Evolutionary conservation across 768 basidiomycete species (phyloP), one percentile per base, ranked within the genome.

Genomic region (Amanita fuliginea): DNA sequence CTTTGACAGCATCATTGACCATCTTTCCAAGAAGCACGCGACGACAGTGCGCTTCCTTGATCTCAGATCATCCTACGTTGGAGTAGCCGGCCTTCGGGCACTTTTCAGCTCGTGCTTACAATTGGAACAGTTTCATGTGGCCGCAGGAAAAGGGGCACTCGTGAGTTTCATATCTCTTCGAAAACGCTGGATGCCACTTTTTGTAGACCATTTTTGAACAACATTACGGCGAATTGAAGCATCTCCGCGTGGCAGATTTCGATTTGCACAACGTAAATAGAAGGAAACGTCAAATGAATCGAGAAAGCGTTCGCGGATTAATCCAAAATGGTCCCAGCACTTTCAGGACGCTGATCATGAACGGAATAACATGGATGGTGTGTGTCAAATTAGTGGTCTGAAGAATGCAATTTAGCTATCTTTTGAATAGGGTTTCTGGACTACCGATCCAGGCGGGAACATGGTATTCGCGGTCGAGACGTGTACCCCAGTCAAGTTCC

Each of bases 1-100:
- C 19, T 67, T 67, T 49, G 68, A 68, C 40, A 60, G 64, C 11
- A 60, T 77, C 2, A 47, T 69, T 3, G 63, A 66, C n/a, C 70
- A 74, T 53, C 51, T 75, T n/a, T 53, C 60, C 10, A 43, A 46
- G 43, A 63, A 60, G 32, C 71, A 73, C 47, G 34, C 56, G 1
- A 28, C n/a, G 3, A 65, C 61, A 0, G 53, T 76, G 6, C 60
- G 61, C 14, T 50, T 60, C 10, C 55, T 74, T 24, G 57, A 66
- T 34, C 59, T 72, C 32, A 55, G 55, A 10, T 52, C 55, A 1
- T 63, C 59, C 1, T 70, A 67, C 51, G 53, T 75, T 10, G 57
- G 65, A 6, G 52, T 54, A 6, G 40, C 57, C 2, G 56, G 58
- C 3, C 49, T 72, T 14, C 54, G 49, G 22, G 37, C 42, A 1